Conservation (phyloP, 148 eudicot genomes). For the Tetragonia tetragonoides region DNA sequence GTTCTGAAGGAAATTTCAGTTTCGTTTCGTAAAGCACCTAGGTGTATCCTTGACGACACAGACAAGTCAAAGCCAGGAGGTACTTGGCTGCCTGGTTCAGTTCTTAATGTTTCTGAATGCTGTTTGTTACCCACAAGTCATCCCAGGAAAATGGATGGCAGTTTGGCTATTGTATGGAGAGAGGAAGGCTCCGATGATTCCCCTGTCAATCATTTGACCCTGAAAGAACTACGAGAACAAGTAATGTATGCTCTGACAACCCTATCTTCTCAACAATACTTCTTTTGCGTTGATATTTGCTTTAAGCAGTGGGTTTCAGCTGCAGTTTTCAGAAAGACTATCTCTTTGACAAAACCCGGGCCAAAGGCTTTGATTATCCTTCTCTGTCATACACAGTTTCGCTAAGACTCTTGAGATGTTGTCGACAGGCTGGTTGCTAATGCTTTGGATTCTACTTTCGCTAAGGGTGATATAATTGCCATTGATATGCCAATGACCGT, state of each 20-base stretch:
- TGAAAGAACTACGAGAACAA: slow-evolving; percentile 67
- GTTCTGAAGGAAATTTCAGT: slow-evolving; percentile 62
- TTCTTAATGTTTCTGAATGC: slow-evolving; percentile 76
- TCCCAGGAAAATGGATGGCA: slow-evolving; percentile 54
- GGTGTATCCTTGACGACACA: slow-evolving; percentile 61
- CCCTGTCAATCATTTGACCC: slow-evolving; percentile 50
- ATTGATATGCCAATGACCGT: slow-evolving; percentile 96
- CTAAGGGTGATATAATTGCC: slow-evolving; percentile 84
- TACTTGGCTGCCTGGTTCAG: slow-evolving; percentile 87
- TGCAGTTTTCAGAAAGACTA: not conserved
- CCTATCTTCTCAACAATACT: not conserved
- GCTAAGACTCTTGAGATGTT: not conserved
- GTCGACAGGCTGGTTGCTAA: slow-evolving; percentile 74
- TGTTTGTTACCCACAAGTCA: slow-evolving; percentile 55
- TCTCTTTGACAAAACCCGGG: not conserved
- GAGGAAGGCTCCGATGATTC: slow-evolving; percentile 60
- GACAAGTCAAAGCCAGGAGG: slow-evolving; percentile 69
- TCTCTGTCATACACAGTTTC: not conserved
- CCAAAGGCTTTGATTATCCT: not conserved
- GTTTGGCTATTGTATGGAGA: slow-evolving; percentile 75
- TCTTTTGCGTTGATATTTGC: not conserved
- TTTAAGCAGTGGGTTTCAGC: not conserved
- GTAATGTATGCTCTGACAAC: slow-evolving; percentile 55
- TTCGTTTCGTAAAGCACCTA: slow-evolving; percentile 56
- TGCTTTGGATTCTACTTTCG: slow-evolving; percentile 66